Conservation (phyloP, 306 rosid species). For the Nissolia schottii region DNA sequence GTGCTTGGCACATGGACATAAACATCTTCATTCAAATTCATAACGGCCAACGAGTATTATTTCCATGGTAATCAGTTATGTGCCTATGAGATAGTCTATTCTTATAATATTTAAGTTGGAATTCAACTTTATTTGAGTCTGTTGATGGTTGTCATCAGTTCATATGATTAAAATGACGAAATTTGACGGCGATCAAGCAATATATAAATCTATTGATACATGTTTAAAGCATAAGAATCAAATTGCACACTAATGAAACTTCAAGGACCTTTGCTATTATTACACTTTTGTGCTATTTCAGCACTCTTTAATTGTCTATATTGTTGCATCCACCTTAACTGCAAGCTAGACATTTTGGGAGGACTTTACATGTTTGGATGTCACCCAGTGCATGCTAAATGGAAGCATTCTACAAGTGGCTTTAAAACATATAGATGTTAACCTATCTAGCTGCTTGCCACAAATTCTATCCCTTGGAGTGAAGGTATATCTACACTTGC, state of each 20-base stretch:
- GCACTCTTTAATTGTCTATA: constrained; percentile 16
- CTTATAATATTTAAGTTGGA: background rate
- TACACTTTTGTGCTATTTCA: background rate
- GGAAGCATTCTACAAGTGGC: constrained; percentile 55
- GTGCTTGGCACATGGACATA: background rate
- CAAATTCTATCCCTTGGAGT: constrained; percentile 64
- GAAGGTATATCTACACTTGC: constrained; percentile 43
- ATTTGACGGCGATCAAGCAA: background rate
- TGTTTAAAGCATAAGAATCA: background rate
- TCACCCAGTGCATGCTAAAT: constrained; percentile 76
- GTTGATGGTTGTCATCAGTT: background rate
- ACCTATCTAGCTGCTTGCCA: constrained; percentile 38
- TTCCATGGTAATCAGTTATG: background rate
- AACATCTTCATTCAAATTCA: background rate
- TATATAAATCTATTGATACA: background rate
- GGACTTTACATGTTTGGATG: constrained; percentile 87
- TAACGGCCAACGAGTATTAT: background rate
- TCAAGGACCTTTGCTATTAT: background rate
- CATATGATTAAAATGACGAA: background rate
- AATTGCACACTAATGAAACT: background rate
- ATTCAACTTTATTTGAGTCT: background rate
- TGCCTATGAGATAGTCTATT: background rate
- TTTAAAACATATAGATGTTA: constrained; percentile 39
- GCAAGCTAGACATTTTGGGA: constrained; percentile 80
- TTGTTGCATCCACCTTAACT: constrained; percentile 51